phyloP scores from a whole-genome alignment of 2,329 filamentous ascomycete species.

The Rachicladosporium sp. region DNA sequence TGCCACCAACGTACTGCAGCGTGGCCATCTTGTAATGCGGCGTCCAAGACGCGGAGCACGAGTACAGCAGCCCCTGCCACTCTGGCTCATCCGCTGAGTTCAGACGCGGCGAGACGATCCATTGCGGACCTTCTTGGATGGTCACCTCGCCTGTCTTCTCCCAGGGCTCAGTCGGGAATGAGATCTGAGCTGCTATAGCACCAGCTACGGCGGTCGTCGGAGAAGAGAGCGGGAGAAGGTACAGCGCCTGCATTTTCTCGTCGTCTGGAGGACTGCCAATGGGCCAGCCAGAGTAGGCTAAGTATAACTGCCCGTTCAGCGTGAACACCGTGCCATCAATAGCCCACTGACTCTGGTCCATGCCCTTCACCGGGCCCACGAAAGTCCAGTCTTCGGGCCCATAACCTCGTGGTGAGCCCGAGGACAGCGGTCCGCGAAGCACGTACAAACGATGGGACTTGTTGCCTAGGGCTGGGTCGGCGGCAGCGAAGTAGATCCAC shows the following conservation, averaged over 20 bases:
- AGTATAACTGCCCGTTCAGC: constrained; percentile 27
- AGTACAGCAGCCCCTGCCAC: constrained; percentile 36
- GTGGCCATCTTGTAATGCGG: constrained; percentile 38
- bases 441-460: constrained; percentile 35
- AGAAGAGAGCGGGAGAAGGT: constrained; percentile 28
- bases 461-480: constrained; percentile 31
- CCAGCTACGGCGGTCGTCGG: constrained; percentile 23
- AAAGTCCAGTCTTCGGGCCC: constrained; percentile 27
- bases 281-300: constrained; percentile 37
- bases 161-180: constrained; percentile 28
- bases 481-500: constrained; percentile 42
- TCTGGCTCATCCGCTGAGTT: background rate
- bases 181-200: constrained; percentile 24
- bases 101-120: constrained; percentile 11
- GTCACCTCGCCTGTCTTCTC: constrained; percentile 28
- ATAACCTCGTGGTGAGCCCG: constrained; percentile 16
- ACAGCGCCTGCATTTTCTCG: constrained; percentile 32
- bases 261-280: constrained; percentile 7
- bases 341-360: constrained; percentile 33
- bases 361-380: constrained; percentile 28
- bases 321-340: constrained; percentile 36
- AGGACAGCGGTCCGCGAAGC: constrained; percentile 28
- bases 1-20: constrained; percentile 28
- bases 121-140: constrained; percentile 32
- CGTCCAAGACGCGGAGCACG: constrained; percentile 35